Evolutionary conservation across 768 basidiomycete species (phyloP).

Genomic region (Tremella fuciformis): DNA sequence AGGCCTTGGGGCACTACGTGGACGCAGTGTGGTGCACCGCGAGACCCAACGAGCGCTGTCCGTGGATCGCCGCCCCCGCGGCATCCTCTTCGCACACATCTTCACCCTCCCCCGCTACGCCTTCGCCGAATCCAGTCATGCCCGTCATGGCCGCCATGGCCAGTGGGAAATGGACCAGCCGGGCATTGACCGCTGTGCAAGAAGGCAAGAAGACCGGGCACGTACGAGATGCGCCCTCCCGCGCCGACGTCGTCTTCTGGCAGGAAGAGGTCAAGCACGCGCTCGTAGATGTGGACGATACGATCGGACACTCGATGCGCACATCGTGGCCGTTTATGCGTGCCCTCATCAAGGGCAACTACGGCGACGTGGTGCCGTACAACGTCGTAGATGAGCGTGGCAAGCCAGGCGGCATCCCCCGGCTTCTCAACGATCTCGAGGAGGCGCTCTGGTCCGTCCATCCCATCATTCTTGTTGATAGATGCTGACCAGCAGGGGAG

Average conservation of each 20-base stretch:
- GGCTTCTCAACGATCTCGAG: constrained; percentile 43
- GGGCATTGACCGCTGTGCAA: constrained; percentile 35
- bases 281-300: constrained; percentile 36
- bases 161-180: constrained; percentile 20
- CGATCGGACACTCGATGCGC: constrained; percentile 39
- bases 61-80: constrained; percentile 19
- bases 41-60: constrained; percentile 25
- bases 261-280: constrained; percentile 33
- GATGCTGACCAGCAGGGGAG: constrained; percentile 21
- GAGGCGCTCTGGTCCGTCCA: constrained; percentile 34
- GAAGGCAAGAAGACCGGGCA: constrained; percentile 26
- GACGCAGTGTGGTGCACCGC: constrained; percentile 33
- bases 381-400: constrained; percentile 26
- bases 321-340: constrained; percentile 32
- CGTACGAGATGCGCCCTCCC: constrained; percentile 19
- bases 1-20: constrained; percentile 41
- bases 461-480: too few relatives aligned
- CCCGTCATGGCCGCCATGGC: neutral
- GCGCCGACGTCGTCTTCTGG: constrained; percentile 30
- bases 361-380: constrained; percentile 26
- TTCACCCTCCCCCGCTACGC: neutral
- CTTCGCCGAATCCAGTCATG: neutral
- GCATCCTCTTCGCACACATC: neutral
- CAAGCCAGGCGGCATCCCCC: constrained; percentile 28
- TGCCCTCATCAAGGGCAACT: constrained; percentile 26